Base-by-base conservation (phyloP, 2,329 filamentous ascomycete genomes). In the Penicillium sp. region DNA sequence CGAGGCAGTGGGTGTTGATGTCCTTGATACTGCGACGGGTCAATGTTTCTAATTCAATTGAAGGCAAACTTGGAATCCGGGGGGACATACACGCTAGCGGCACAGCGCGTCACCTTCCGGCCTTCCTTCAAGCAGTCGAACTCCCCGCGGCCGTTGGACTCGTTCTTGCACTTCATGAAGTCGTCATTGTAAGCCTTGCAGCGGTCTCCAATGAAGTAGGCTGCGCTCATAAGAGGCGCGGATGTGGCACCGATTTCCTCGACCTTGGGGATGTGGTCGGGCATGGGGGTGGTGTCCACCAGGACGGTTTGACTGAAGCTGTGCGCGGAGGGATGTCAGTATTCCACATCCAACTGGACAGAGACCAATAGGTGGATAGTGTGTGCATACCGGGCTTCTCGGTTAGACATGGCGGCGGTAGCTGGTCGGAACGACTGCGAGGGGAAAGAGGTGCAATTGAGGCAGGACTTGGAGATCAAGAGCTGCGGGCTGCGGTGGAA, bases 151-250 rank as follows among this genome's bases (percentile, higher is more conserved):
- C 94, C 94, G 60, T 90, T 88, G 69, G 91, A 87, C 79, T 97
- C 92, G 66, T 86, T 90, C 88, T 99, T 99, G 89, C 94, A 99
- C 81, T 96, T 90, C 93, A 99, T 99, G 80, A 89, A 99, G 79
- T 99, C 94, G 82, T 99, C 94, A 78, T 97, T 97, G 83, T 92
- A 99, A 54, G 90, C 82, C 75, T 85, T 89, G 87, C 94, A 99
- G 72, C 93, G 88, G 64, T 92, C 92, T 61, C 94, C 94, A 73
- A 99, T 99, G 77, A 97, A 99, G 84, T 90, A 99, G 49, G 91
- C 87, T 31, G 94, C 94, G 62, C 91, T 96, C 56, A 96, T 82
- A 43, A 99, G 84, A 52, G 94, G 94, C 38, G 92, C 94, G 54
- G 93, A 97, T 70, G 88, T 96, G 71, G 91, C 86, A 70, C 94